These are phyloP conservation scores for Solanum clarkiae DNA, from an alignment of 257 asterid genomes.

Conservation along the genomic window DNA sequence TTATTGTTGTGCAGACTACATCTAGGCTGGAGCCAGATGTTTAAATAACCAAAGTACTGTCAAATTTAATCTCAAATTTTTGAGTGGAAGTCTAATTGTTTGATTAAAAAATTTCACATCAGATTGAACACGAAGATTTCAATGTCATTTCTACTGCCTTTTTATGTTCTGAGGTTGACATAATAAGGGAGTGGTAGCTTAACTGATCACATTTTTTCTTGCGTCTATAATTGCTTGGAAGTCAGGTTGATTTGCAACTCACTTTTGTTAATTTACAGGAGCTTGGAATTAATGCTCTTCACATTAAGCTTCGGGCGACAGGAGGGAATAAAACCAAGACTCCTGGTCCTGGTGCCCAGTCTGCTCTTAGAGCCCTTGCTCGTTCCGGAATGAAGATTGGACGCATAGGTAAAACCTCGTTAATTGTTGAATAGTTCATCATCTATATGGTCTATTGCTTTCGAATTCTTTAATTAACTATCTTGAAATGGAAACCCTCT, in stretches of 20 bases:
- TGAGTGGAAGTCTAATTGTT: background rate
- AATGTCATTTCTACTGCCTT: background rate
- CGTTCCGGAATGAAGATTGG: conserved; percentile 96
- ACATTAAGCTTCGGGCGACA: conserved; percentile 82
- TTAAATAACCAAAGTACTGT: background rate
- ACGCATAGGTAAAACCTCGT: conserved; percentile 52
- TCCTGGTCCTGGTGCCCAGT: conserved; percentile 94
- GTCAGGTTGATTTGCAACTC: background rate
- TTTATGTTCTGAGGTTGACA: background rate
- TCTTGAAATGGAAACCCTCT: background rate
- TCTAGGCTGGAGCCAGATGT: background rate
- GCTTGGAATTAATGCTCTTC: conserved; percentile 76
- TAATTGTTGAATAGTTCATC: background rate
- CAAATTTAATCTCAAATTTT: background rate
- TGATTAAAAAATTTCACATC: background rate
- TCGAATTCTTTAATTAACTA: background rate
- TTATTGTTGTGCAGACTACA: background rate
- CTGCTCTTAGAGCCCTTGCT: conserved; percentile 89
- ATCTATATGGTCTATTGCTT: background rate
- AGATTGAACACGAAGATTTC: background rate
- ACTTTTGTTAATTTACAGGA: conserved; percentile 29
- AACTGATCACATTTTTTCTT: background rate
- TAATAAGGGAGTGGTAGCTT: background rate
- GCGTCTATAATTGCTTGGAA: background rate
- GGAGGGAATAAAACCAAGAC: conserved; percentile 95